phyloP scores from a whole-genome alignment of 495 filamentous ascomycete species.

The Penicillium robsamsonii region DNA sequence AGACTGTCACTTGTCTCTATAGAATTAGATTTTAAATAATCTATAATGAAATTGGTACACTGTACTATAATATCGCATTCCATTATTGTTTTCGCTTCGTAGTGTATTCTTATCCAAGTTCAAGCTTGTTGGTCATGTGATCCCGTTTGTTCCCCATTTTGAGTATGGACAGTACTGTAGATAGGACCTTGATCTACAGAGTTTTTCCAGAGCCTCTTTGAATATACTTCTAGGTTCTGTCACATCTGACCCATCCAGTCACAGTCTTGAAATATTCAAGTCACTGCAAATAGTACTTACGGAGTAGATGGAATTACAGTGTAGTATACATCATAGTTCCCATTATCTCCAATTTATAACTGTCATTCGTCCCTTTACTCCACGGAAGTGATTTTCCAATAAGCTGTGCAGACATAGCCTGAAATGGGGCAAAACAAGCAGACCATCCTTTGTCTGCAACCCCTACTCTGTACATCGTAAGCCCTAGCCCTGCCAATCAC shows the following conservation, averaged over 20 bases:
- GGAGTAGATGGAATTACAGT: neutral
- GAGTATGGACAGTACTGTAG: no score
- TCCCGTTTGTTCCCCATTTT: no score
- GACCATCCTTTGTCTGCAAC: neutral
- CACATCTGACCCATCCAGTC: neutral
- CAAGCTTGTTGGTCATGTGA: no score
- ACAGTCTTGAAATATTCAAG: neutral
- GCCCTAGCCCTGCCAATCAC: conserved; percentile 3
- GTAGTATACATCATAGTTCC: neutral
- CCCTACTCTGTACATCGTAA: neutral
- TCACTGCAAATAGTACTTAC: neutral
- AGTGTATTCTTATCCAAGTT: neutral
- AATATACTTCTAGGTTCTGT: no score
- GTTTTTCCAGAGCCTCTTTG: no score
- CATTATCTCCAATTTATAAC: neutral
- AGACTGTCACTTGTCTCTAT: neutral
- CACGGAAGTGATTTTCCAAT: neutral
- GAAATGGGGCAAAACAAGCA: neutral
- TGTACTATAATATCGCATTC: neutral
- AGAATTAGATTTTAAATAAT: no score
- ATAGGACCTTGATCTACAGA: no score
- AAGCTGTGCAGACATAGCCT: neutral
- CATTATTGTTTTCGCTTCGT: neutral
- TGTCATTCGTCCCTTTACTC: neutral
- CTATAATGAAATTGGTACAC: no score